Base-by-base conservation (phyloP, 805 yeast species). In the Suhomyces xylopsoci region DNA sequence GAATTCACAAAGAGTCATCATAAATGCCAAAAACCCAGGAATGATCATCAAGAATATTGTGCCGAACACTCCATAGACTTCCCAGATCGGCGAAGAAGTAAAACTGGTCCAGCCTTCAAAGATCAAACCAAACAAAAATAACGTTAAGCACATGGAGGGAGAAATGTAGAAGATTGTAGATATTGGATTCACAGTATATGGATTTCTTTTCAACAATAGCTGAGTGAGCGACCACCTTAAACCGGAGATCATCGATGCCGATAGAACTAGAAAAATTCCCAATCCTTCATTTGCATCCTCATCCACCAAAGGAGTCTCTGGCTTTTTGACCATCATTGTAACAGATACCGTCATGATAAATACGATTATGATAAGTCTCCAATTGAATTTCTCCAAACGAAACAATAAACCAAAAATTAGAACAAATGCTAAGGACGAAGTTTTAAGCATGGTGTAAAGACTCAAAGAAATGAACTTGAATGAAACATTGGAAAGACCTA, bases 221-320 rank as follows among this genome's bases (percentile, higher is more conserved):
- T 94, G 98, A 1, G 98, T 91, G 55, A 92, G 81, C 1, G 96
- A 93, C 99, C 99, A 94, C 57, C 99, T 80, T 49, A 94, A 73
- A 0, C 99, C 99, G 14, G 94, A 85, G 71, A 90, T 80, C 65
- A 87, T 79, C 2, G 96, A 83, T 3, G 97, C 92, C 1, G 81
- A 71, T 26, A 94, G 70, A 1, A 93, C 97, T 25, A 91, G 71
- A 1, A 83, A 50, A 20, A 90, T 83, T 1, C 99, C 98, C 1
- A 85, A 10, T 36, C 56, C 63, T 51, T 52, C 69, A 53, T 54
- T 51, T 47, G 58, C 59, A 12, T 59, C 53, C 24, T 57, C 59
- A 9, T 59, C 54, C 26, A 54, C 28, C 67, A 50, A 62, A 52
- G 50, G 55, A 8, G 47, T 28, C 1, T 47, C 49, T 40, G 64